Evolutionary conservation across 2,329 filamentous ascomycete genomes (phyloP).

Genomic region (Clonostachys rhizophaga): DNA sequence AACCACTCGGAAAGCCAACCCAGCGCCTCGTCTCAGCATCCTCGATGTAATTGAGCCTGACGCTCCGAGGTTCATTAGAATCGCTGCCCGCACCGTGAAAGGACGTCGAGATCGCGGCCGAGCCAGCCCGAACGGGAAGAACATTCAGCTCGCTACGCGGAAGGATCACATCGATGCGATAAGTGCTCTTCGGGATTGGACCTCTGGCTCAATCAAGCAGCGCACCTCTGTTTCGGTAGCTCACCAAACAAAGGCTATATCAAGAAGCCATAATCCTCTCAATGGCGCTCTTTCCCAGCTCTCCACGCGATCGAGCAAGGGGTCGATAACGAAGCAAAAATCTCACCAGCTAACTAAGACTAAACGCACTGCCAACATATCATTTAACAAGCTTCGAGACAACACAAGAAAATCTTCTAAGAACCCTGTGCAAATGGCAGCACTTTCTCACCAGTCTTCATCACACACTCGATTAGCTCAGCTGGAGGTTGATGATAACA

Average conservation of each 20-base stretch:
- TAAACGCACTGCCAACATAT: no score
- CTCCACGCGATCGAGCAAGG: conserved; percentile 13
- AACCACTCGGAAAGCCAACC: no score
- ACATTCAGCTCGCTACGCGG: conserved; percentile 57
- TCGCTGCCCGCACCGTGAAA: conserved; percentile 55
- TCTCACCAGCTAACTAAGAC: no score
- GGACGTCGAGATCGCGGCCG: conserved; percentile 43
- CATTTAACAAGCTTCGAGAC: no score
- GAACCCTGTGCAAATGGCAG: no score
- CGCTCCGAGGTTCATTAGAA: conserved; percentile 53
- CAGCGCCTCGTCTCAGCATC: conserved; percentile 49
- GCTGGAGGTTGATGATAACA: conserved; percentile 41
- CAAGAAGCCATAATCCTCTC: no score
- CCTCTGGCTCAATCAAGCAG: conserved; percentile 42
- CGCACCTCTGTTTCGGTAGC: conserved; percentile 22
- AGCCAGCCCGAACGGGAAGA: conserved; percentile 48
- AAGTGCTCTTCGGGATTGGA: conserved; percentile 51
- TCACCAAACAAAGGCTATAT: no score
- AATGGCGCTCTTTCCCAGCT: no score
- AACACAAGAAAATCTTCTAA: no score
- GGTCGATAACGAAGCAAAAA: no score
- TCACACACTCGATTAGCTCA: conserved; percentile 40
- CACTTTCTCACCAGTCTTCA: no score
- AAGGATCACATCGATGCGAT: conserved; percentile 55
- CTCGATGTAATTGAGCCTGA: conserved; percentile 50